Conservation (phyloP, 2,329 filamentous ascomycete genomes). For the Diaporthe longicolla region DNA sequence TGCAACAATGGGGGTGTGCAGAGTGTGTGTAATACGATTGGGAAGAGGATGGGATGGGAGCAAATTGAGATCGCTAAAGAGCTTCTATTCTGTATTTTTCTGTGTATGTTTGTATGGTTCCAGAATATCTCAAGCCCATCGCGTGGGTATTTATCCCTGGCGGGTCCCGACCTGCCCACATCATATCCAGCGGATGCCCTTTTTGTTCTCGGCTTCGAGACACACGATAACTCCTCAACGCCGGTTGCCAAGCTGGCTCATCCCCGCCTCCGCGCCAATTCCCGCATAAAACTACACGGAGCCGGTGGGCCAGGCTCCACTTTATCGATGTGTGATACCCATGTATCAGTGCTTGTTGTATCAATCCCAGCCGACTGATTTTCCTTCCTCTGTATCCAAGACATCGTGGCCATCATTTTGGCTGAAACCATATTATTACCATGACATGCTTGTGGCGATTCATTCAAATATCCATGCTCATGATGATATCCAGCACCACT, state of each 20-base stretch:
- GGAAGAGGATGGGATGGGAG: not conserved
- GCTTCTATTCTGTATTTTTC: constrained; percentile 24
- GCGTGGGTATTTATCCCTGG: constrained; percentile 19
- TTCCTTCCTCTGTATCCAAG: constrained; percentile 24
- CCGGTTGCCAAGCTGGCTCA: constrained; percentile 24
- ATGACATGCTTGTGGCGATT: constrained; percentile 3
- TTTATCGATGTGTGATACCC: constrained; percentile 22
- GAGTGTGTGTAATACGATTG: not conserved
- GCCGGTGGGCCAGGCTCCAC: constrained; percentile 13
- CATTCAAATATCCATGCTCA: not conserved
- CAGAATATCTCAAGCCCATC: constrained; percentile 26
- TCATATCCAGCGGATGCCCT: constrained; percentile 17
- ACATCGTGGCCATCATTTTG: not conserved
- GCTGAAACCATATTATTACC: constrained; percentile 6
- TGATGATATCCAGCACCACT: not conserved
- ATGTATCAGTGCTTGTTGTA: not conserved
- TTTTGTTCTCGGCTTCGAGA: constrained; percentile 28
- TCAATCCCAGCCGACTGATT: not conserved
- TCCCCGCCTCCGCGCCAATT: constrained; percentile 21
- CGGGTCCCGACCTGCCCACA: not conserved
- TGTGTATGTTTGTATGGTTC: constrained; percentile 22
- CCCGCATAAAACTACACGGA: constrained; percentile 33
- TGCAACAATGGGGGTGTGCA: not conserved
- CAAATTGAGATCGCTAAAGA: not conserved
- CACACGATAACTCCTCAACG: constrained; percentile 29